These are phyloP conservation scores for Eucalyptus brandiana DNA, from an alignment of 345 rosid genomes.

Conservation along the genomic window DNA sequence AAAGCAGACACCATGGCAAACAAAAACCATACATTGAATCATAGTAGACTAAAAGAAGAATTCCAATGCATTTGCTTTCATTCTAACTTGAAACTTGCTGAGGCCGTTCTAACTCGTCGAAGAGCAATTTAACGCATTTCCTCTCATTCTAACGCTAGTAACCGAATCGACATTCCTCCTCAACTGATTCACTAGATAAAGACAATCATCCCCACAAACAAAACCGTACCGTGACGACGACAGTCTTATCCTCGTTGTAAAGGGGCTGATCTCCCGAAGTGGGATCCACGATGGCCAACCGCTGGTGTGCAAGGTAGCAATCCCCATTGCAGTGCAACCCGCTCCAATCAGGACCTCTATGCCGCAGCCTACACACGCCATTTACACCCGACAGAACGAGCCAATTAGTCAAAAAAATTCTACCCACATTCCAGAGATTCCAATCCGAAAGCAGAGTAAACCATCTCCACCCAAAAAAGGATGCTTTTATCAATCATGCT, in stretches of 20 bases:
- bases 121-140: not conserved
- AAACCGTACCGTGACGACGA: slow-evolving; percentile 64
- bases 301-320: slow-evolving; percentile 74
- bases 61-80: not conserved
- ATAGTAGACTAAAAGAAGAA: not conserved
- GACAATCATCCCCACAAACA: not conserved
- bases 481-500: not conserved
- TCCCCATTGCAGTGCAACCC: slow-evolving; percentile 74
- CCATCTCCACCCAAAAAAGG: not conserved
- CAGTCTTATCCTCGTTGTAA: slow-evolving; percentile 61
- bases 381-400: not conserved
- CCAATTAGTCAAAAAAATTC: not conserved
- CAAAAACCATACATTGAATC: not conserved
- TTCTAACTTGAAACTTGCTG: not conserved
- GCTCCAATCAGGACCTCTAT: slow-evolving; percentile 99
- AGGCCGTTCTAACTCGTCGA: not conserved
- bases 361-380: slow-evolving; percentile 50
- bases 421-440: not conserved
- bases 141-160: not conserved
- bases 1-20: not conserved
- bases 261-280: slow-evolving; percentile 98
- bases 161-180: not conserved
- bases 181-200: not conserved
- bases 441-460: not conserved
- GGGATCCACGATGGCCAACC: slow-evolving; percentile 86